Conservation (phyloP, 2,329 filamentous ascomycete species). For the Myriosclerotinia scirpicola region DNA sequence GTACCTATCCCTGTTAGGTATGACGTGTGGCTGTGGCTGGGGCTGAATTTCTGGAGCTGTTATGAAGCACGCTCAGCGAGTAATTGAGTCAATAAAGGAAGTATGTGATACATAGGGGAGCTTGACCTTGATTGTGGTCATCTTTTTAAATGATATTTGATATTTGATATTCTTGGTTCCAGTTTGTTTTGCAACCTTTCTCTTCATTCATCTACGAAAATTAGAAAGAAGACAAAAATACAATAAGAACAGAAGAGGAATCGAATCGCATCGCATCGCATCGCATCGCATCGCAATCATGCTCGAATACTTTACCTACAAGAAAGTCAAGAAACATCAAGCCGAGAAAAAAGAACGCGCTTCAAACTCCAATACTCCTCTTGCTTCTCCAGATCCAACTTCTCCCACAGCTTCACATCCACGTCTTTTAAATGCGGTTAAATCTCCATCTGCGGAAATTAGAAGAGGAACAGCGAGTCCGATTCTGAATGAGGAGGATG, state of each 20-base stretch:
- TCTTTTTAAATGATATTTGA: slow-evolving; percentile 1
- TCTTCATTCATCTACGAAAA: not conserved
- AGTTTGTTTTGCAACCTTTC: not conserved
- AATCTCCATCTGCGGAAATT: slow-evolving; percentile 25
- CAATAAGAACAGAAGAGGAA: not conserved
- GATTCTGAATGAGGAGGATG: slow-evolving; percentile 57
- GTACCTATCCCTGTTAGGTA: slow-evolving; percentile 3
- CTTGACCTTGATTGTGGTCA: slow-evolving; percentile 12
- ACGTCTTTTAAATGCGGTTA: slow-evolving; percentile 7
- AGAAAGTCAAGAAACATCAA: slow-evolving; percentile 61
- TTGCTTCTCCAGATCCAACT: slow-evolving; percentile 12
- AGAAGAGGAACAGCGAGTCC: slow-evolving; percentile 37
- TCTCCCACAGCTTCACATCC: not conserved
- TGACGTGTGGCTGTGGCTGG: slow-evolving; percentile 22
- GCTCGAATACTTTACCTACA: slow-evolving; percentile 63
- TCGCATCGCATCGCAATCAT: slow-evolving; percentile 46
- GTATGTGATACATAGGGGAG: not conserved
- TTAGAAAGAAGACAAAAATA: not conserved
- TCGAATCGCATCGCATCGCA: too few species aligned
- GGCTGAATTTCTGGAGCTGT: not conserved
- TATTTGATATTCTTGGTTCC: not conserved
- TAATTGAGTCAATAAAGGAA: slow-evolving; percentile 12
- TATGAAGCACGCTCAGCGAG: not conserved
- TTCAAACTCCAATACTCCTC: slow-evolving; percentile 22
- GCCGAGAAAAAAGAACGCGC: slow-evolving; percentile 45